Evolutionary conservation across 768 basidiomycete species (phyloP).

Genomic region (Lanmaoa pseudosensibilis): DNA sequence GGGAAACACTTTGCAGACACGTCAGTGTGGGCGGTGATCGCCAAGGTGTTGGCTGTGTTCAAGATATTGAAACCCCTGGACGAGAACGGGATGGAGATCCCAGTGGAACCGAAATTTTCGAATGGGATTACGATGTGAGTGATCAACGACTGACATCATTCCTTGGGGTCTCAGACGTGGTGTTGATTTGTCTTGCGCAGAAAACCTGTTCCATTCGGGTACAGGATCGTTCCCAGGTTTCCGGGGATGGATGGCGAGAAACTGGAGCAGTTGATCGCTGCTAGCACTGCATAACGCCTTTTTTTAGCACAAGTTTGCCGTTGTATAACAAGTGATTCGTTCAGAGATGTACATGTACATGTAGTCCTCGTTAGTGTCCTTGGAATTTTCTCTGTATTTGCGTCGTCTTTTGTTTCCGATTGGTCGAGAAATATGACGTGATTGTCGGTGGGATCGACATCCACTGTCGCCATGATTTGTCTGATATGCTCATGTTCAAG

Average conservation of each 20-base stretch:
- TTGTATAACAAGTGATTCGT: background rate
- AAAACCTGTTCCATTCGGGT: background rate
- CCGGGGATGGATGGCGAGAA: too few relatives aligned
- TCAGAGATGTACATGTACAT: background rate
- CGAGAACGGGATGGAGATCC: slow-evolving; percentile 8
- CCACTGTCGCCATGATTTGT: too few relatives aligned
- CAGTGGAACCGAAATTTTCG: slow-evolving; percentile 2
- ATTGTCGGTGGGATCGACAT: too few relatives aligned
- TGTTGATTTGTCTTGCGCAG: background rate
- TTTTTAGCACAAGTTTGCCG: background rate
- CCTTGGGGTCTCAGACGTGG: background rate
- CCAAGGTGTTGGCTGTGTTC: slow-evolving; percentile 14
- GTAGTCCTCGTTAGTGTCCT: too few relatives aligned
- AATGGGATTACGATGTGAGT: slow-evolving; percentile 5
- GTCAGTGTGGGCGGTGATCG: too few relatives aligned
- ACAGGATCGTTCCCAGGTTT: slow-evolving; percentile 3
- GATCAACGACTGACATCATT: too few relatives aligned
- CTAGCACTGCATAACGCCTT: background rate
- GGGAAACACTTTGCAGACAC: slow-evolving; percentile 22
- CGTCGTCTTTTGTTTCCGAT: too few relatives aligned
- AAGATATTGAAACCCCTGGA: slow-evolving; percentile 9
- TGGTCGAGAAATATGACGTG: too few relatives aligned
- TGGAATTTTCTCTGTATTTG: too few relatives aligned
- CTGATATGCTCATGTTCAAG: too few relatives aligned
- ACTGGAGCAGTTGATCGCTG: slow-evolving; percentile 1